phyloP scores from a whole-genome alignment of 2,329 filamentous ascomycete genomes.

The Xylariaceae sp. region DNA sequence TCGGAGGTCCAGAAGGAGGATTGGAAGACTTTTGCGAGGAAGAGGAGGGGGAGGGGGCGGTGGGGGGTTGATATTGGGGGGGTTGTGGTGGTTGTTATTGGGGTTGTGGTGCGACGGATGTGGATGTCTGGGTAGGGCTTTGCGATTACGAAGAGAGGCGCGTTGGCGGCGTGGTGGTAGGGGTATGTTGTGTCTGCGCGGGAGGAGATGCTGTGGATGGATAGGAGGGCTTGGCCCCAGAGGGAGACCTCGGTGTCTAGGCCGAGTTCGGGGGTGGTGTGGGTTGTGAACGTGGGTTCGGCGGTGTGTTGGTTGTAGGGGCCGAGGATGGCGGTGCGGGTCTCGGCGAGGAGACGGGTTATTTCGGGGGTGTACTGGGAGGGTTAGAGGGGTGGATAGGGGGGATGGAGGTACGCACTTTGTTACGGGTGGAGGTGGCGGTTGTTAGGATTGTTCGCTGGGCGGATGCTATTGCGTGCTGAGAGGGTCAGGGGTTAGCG shows the following conservation, averaged over 20 bases:
- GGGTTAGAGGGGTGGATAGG: no score
- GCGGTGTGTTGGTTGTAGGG: no score
- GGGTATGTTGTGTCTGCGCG: slow-evolving; percentile 1
- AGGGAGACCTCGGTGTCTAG: slow-evolving; percentile 19
- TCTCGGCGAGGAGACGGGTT: no score
- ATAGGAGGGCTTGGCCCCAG: slow-evolving; percentile 14
- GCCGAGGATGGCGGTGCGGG: no score
- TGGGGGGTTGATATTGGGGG: slow-evolving; percentile 6
- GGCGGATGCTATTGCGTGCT: slow-evolving; percentile 21
- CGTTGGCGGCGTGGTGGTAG: no score
- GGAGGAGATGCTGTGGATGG: not conserved
- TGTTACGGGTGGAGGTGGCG: no score
- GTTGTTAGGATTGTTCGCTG: not conserved
- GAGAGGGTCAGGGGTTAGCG: slow-evolving; percentile 3
- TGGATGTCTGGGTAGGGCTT: no score
- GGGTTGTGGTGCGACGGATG: no score
- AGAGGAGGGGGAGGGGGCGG: slow-evolving; percentile 19
- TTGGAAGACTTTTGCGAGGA: slow-evolving; percentile 24
- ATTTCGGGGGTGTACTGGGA: no score
- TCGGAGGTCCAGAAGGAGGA: slow-evolving; percentile 29
- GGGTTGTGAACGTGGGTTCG: no score
- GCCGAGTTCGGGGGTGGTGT: not conserved
- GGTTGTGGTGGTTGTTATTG: no score
- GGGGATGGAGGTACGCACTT: no score
- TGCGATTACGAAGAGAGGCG: slow-evolving; percentile 3